phyloP scores from a whole-genome alignment of 192 early-diverging fungal genomes.

The Mortierella alpina region DNA sequence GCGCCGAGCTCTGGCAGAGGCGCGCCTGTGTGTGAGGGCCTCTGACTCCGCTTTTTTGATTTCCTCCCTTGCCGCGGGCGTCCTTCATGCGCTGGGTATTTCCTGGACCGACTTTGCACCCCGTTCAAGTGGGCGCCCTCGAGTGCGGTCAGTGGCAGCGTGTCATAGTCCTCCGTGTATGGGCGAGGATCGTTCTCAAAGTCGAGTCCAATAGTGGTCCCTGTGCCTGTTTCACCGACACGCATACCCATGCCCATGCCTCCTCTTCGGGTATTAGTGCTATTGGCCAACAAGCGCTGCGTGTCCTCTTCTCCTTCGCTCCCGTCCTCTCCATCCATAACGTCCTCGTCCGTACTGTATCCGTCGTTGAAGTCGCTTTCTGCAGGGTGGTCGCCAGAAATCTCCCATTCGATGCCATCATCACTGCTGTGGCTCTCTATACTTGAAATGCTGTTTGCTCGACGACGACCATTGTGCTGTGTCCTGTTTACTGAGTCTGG shows the following conservation, averaged over 20 bases:
- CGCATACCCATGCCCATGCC: slow-evolving; percentile 51
- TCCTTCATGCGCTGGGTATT: neutral
- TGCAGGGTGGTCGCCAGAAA: slow-evolving; percentile 1
- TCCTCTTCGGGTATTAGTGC: slow-evolving; percentile 21
- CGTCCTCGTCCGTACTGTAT: slow-evolving; percentile 6
- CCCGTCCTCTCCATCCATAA: slow-evolving; percentile 1
- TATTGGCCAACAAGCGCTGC: slow-evolving; percentile 11
- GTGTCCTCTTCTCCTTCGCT: slow-evolving; percentile 23
- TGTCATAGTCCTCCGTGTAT: slow-evolving; percentile 20
- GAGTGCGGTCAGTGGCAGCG: slow-evolving; percentile 32
- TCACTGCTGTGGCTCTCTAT: slow-evolving; percentile 30
- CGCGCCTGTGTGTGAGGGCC: neutral
- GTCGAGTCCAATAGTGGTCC: slow-evolving; percentile 50
- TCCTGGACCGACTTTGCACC: too few relatives aligned
- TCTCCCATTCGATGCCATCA: slow-evolving; percentile 44
- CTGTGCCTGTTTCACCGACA: slow-evolving; percentile 51
- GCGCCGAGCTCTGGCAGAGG: slow-evolving; percentile 5
- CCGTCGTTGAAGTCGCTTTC: neutral
- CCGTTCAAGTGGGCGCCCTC: neutral
- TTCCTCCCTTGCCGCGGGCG: neutral
- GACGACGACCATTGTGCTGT: slow-evolving; percentile 1
- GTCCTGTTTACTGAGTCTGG: neutral
- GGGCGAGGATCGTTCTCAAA: slow-evolving; percentile 12
- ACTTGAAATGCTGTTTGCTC: slow-evolving; percentile 3
- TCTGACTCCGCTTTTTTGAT: neutral